A percentile compares a stretch with the other conserved stretches of the same genome.
Evolutionary conservation across 108 stramenopile genomes (phyloP).

Genomic region (Cyclotella baltica): DNA sequence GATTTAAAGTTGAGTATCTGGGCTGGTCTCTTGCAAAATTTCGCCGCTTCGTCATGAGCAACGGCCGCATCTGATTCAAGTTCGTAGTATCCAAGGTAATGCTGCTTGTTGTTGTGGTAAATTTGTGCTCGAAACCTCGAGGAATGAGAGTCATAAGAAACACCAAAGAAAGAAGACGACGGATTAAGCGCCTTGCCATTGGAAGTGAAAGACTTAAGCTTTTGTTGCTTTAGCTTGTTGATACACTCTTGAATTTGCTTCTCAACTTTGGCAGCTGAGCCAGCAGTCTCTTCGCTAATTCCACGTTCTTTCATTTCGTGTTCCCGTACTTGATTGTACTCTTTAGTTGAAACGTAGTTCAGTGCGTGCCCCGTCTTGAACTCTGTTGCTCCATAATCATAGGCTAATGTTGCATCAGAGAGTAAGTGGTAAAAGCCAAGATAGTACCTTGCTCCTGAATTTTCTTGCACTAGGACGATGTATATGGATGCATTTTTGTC

Average conservation of each 20-base stretch:
- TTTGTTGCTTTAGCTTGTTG: background rate
- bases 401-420: background rate
- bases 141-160: background rate
- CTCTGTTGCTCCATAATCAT: background rate
- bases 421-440: background rate
- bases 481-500: too few species aligned
- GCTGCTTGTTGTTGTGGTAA: background rate
- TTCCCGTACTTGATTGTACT: background rate
- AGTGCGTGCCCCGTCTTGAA: background rate
- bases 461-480: too few species aligned
- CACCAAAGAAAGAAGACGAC: background rate
- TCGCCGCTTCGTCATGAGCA: too few species aligned
- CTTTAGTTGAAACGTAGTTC: background rate
- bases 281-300: background rate
- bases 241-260: background rate
- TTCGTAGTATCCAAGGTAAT: background rate
- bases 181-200: too few species aligned
- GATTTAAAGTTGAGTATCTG: background rate
- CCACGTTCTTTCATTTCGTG: background rate
- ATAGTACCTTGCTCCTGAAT: too few species aligned
- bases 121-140: background rate
- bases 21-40: background rate
- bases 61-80: slow-evolving; percentile 9
- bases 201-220: too few species aligned
- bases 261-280: background rate